Conservation (phyloP, 2,329 filamentous ascomycete genomes). For the Sordariomycetes sp. region DNA sequence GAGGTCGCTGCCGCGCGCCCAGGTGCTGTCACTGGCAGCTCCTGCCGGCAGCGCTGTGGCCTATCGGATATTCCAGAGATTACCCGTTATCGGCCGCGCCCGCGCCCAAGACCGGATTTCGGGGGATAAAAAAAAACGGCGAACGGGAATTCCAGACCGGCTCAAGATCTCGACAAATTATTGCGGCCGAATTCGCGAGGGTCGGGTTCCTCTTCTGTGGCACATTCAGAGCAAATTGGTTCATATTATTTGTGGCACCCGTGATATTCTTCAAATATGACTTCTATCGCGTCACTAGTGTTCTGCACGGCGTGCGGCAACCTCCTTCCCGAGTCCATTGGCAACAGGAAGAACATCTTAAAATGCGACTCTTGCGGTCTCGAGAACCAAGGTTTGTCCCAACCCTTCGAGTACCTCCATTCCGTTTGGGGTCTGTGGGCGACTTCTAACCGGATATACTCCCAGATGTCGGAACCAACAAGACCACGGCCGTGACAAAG, state of each 20-base stretch:
- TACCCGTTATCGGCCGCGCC: not conserved
- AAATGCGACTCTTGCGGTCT: constrained; percentile 80
- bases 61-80: not conserved
- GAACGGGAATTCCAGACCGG: too few species aligned
- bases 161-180: too few species aligned
- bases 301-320: constrained; percentile 94
- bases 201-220: too few species aligned
- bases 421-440: not conserved
- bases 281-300: constrained; percentile 79
- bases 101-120: too few species aligned
- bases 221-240: not conserved
- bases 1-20: not conserved
- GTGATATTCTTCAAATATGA: constrained; percentile 45
- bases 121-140: too few species aligned
- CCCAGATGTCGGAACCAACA: constrained; percentile 63
- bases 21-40: not conserved
- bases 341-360: constrained; percentile 63
- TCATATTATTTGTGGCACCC: not conserved
- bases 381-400: constrained; percentile 62
- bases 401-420: not conserved
- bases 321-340: constrained; percentile 70
- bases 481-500: constrained; percentile 74
- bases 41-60: not conserved
- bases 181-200: too few species aligned
- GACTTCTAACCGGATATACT: not conserved